Conservation (phyloP, 345 rosid species). For the Eucalyptus victrix region DNA sequence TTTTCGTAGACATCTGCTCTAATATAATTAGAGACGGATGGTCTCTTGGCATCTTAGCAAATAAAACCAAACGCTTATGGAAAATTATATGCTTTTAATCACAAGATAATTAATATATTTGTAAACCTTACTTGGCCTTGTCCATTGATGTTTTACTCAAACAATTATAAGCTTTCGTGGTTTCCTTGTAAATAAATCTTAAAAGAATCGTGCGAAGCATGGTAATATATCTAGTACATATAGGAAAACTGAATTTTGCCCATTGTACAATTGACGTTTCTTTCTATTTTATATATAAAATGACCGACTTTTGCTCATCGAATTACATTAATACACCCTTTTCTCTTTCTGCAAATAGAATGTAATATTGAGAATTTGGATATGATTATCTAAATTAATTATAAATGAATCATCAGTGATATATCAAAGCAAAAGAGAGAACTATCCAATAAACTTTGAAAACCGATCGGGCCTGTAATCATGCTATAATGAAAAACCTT, state of each 20-base stretch:
- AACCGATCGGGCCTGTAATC: neutral
- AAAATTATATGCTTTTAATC: neutral
- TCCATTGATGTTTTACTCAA: neutral
- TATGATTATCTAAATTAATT: neutral
- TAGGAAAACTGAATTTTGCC: neutral
- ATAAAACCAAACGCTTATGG: neutral
- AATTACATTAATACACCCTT: neutral
- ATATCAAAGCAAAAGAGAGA: neutral
- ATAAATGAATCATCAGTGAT: neutral
- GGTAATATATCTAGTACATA: neutral
- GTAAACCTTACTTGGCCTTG: neutral
- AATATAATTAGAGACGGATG: neutral
- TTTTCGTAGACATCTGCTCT: neutral
- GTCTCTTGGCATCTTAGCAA: neutral
- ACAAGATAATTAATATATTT: neutral
- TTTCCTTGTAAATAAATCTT: neutral
- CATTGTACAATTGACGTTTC: neutral
- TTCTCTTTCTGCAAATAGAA: neutral
- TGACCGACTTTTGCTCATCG: neutral
- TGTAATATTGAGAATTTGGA: neutral
- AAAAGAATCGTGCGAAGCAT: neutral
- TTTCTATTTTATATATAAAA: neutral
- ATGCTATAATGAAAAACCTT: neutral
- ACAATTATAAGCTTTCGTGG: neutral
- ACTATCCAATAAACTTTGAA: neutral